Evolutionary conservation across 345 rosid species (phyloP).

Genomic region (Conringia planisiliqua): DNA sequence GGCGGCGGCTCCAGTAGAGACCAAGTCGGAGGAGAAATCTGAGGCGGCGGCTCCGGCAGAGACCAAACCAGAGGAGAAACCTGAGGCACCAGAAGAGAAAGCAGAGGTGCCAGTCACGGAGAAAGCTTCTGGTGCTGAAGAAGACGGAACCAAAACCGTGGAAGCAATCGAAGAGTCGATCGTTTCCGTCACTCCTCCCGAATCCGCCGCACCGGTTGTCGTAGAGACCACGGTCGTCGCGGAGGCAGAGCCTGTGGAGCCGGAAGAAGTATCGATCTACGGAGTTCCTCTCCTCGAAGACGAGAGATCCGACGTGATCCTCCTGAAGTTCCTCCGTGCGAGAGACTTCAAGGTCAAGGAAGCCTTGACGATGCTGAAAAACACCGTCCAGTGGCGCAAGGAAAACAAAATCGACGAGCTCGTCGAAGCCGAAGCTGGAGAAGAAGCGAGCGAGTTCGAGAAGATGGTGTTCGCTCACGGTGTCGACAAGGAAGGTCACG

Average conservation of each 20-base stretch:
- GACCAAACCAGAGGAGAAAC: conserved; percentile 11
- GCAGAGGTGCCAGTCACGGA: conserved; percentile 16
- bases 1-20: not conserved
- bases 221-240: conserved; percentile 30
- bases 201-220: conserved; percentile 23
- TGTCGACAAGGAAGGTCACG: conserved; percentile 71
- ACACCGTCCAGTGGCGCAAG: conserved; percentile 71
- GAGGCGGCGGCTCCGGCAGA: not conserved
- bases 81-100: not conserved
- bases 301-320: conserved; percentile 77
- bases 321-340: conserved; percentile 76
- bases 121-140: conserved; percentile 49
- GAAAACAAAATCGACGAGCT: conserved; percentile 62
- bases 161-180: conserved; percentile 88
- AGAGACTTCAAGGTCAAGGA: conserved; percentile 84
- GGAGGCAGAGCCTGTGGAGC: conserved; percentile 36
- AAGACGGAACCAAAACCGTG: conserved; percentile 76
- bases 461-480: conserved; percentile 84
- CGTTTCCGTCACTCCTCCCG: conserved; percentile 44
- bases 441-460: conserved; percentile 47
- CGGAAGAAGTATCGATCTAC: conserved; percentile 67
- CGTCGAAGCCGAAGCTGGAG: conserved; percentile 59
- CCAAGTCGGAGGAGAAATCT: conserved; percentile 16
- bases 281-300: conserved; percentile 76
- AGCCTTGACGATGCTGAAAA: conserved; percentile 71